Conservation (phyloP, 108 stramenopile species). For the Conticribra weissflogii region DNA sequence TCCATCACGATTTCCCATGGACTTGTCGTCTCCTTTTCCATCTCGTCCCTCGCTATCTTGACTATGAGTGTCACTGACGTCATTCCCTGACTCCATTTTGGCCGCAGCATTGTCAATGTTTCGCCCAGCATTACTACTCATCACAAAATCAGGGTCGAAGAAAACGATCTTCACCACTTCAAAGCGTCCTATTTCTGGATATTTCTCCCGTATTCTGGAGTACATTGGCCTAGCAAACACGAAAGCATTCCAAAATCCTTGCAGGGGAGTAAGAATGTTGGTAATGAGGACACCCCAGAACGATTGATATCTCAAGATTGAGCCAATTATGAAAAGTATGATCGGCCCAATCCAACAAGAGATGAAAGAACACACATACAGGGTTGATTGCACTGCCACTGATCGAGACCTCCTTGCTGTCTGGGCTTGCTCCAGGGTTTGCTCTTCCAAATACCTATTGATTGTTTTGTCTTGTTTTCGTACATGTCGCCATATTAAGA, state of each 20-base stretch:
- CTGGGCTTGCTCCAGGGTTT: neutral
- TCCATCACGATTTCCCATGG: no score
- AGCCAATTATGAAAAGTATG: neutral
- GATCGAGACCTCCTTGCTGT: neutral
- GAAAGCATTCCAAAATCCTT: conserved; percentile 17
- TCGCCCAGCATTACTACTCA: no score
- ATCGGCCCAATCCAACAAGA: conserved; percentile 6
- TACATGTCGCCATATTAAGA: neutral
- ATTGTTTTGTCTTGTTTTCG: neutral
- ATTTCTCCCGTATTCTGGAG: neutral
- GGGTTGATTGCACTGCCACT: conserved; percentile 11
- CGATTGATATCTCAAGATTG: conserved; percentile 4
- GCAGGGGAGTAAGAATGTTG: conserved; percentile 10
- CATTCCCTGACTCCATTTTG: no score
- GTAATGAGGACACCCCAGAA: conserved; percentile 10
- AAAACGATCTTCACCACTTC: neutral
- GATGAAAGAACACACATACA: conserved; percentile 10
- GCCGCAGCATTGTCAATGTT: no score
- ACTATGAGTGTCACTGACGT: no score
- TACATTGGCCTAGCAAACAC: neutral
- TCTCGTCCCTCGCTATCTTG: no score
- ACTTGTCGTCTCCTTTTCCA: no score
- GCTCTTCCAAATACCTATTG: neutral
- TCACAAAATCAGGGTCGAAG: no score
- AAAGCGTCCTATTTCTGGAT: neutral